Base-by-base conservation (phyloP, 1,284 basidiomycete genomes). In the Cutaneotrichosporon cyanovorans region DNA sequence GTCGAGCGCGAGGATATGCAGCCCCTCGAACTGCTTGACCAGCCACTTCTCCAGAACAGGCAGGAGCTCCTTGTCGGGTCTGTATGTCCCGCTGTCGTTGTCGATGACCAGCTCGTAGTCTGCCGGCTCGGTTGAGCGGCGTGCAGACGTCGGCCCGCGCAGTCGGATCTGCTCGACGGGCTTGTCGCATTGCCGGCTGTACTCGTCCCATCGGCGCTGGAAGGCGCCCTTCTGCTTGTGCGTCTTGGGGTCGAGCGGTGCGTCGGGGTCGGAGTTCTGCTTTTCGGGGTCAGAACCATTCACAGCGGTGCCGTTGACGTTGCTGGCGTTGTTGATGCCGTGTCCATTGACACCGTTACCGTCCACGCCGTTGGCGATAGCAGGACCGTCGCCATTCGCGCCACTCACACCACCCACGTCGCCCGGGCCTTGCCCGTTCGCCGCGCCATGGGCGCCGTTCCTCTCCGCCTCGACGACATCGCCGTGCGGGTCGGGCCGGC, bases 21-120 rank as follows among this genome's bases (percentile, higher is more conserved):
- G 74, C 4, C 80, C 81, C 14, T 77, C 74, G 61, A 87, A 85
- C 62, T 87, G 87, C 57, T 77, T 75, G 67, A 83, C 52, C 25
- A 78, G 62, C 30, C 65, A 77, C 36, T 62, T 55, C 35, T 68
- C 59, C 21, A 77, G 58, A 1, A 66, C 46, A 7, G 75, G 73
- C 11, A 77, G 60, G 19, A 75, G 62, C 21, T 73, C 63, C 31
- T 61, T 66, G 40, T 69, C 61, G 2, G 76, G 76, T n/a, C 75
- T 69, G 59, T 77, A 78, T 6, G 76, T 78, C 6, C 76, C 76
- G 37, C 69, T 73, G 58, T 76, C 74, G 55, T 78, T 77, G 65
- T 77, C 76, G 54, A 78, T 76, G 37, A 78, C 66, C 25, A 77
- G 71, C 64, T 77, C 76, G 62, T 76, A 77, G 14, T 57, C 53